Percentiles rank a stretch among this genome's conserved stretches.
These are phyloP conservation scores for Dimocarpus longan DNA, from an alignment of 345 rosid genomes.

Conservation along the genomic window DNA sequence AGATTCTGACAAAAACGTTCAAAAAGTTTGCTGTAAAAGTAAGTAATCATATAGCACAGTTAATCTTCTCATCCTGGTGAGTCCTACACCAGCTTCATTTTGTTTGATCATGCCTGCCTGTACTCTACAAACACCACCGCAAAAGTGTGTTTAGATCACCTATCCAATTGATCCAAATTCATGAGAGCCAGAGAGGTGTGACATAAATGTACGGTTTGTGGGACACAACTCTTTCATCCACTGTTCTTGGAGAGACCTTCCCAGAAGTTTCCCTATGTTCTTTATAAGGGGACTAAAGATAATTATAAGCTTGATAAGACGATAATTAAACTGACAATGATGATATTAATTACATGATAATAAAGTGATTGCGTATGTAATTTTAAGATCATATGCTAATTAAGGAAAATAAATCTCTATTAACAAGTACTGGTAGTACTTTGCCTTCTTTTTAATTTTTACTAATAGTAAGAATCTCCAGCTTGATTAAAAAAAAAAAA, in stretches of 20 bases:
- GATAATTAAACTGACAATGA: not conserved
- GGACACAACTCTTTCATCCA: slow-evolving; percentile 14
- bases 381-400: not conserved
- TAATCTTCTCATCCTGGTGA: slow-evolving; percentile 21
- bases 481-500: not conserved
- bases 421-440: not conserved
- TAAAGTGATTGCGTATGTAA: not conserved
- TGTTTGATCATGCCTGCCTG: slow-evolving; percentile 18
- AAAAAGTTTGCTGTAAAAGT: slow-evolving; percentile 17
- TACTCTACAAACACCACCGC: not conserved
- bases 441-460: not conserved
- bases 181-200: not conserved
- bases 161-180: slow-evolving; percentile 6
- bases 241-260: slow-evolving; percentile 13
- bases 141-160: not conserved
- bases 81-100: slow-evolving; percentile 29
- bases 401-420: not conserved
- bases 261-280: slow-evolving; percentile 14
- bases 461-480: too few relatives aligned
- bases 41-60: slow-evolving; percentile 26
- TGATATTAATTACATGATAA: slow-evolving; percentile 8
- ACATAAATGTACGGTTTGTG: slow-evolving; percentile 10
- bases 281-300: too few relatives aligned
- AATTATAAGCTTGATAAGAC: not conserved
- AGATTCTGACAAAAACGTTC: slow-evolving; percentile 32